Conservation (phyloP, 805 yeast species). For the Lipomyces kockii region DNA sequence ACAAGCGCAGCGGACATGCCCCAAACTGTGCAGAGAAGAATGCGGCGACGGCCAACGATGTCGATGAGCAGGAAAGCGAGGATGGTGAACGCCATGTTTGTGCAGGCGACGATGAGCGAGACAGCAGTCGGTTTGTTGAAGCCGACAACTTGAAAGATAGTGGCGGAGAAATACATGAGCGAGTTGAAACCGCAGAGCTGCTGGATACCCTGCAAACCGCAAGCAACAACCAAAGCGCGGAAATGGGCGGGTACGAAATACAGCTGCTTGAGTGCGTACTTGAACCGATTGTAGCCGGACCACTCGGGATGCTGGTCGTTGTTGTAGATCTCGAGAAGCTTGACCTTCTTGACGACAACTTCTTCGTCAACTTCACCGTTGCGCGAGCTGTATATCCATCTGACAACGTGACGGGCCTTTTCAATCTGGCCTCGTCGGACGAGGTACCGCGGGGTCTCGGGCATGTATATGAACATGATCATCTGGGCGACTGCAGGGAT, state of each 20-base stretch:
- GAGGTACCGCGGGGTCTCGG: conserved; percentile 93
- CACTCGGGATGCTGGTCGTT: conserved; percentile 32
- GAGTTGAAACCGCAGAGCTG: conserved; percentile 97
- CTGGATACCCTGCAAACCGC: conserved; percentile 94
- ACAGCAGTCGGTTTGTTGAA: conserved; percentile 91
- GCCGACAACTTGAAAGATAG: conserved; percentile 90
- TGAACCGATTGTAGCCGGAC: conserved; percentile 37
- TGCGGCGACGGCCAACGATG: conserved; percentile 82
- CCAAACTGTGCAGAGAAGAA: conserved; percentile 79
- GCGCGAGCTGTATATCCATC: conserved; percentile 55
- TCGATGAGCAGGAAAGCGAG: conserved; percentile 88
- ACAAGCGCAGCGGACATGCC: conserved; percentile 79
- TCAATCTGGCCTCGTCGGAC: conserved; percentile 70
- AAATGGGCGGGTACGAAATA: conserved; percentile 60
- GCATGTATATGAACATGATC: conserved; percentile 77
- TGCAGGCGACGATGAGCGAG: conserved; percentile 89
- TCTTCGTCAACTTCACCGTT: conserved; percentile 60
- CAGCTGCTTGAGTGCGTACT: conserved; percentile 42
- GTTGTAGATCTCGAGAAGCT: conserved; percentile 55
- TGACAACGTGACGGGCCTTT: conserved; percentile 68
- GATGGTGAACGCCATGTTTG: conserved; percentile 86
- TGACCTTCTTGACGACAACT: conserved; percentile 66
- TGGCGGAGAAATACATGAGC: conserved; percentile 91
- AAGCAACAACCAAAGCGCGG: conserved; percentile 86
- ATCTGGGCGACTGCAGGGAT: conserved; percentile 84